phyloP scores from a whole-genome alignment of 495 filamentous ascomycete species.

The Amorphotheca resinae region DNA sequence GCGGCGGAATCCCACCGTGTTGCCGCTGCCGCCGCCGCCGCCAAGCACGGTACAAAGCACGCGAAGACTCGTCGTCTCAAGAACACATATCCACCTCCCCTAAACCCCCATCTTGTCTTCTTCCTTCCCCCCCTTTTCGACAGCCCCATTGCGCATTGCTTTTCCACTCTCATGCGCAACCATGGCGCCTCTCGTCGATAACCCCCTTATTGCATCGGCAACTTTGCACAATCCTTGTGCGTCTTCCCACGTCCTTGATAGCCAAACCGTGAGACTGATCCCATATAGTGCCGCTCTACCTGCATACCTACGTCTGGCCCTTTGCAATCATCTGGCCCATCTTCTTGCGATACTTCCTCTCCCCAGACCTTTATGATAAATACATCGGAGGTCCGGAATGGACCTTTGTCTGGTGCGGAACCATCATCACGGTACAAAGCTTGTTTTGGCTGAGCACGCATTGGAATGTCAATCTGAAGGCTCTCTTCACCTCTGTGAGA shows the following conservation, averaged over 20 bases:
- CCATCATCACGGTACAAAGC: slow-evolving; percentile 76
- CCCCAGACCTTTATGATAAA: slow-evolving; percentile 68
- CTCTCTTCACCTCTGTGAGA: slow-evolving; percentile 65
- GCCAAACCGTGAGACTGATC: slow-evolving; percentile 5
- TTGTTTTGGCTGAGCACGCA: slow-evolving; percentile 92
- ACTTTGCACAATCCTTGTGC: slow-evolving; percentile 66
- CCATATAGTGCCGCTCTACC: slow-evolving; percentile 46
- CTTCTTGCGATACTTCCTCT: slow-evolving; percentile 79
- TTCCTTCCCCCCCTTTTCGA: too few relatives aligned
- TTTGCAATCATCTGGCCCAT: slow-evolving; percentile 83
- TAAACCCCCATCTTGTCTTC: too few relatives aligned
- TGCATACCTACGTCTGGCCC: slow-evolving; percentile 86
- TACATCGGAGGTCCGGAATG: slow-evolving; percentile 85
- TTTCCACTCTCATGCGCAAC: neutral
- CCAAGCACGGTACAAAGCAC: too few relatives aligned
- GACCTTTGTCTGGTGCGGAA: slow-evolving; percentile 88
- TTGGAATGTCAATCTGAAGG: slow-evolving; percentile 84
- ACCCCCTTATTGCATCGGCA: slow-evolving; percentile 75
- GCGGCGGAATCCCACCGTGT: too few relatives aligned
- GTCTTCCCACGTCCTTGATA: neutral
- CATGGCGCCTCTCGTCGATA: slow-evolving; percentile 71
- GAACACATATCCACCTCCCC: too few relatives aligned
- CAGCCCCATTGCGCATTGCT: neutral
- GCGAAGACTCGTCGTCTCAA: too few relatives aligned
- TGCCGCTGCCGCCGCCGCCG: too few relatives aligned